phyloP scores from a whole-genome alignment of 192 early-diverging fungal species.

The Spizellomyces sp. region DNA sequence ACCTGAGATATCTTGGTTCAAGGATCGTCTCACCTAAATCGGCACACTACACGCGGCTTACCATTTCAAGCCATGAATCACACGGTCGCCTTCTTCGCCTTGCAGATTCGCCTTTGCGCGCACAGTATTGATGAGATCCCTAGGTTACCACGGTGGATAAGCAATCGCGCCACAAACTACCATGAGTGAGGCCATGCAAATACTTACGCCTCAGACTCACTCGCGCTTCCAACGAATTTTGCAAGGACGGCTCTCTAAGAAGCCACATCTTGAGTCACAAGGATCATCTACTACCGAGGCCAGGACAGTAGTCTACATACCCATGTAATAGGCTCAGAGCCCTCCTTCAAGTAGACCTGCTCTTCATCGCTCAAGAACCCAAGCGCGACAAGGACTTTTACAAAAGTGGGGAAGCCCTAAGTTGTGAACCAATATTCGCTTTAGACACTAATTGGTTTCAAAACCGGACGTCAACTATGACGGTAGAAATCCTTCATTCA shows the following conservation, averaged over 20 bases:
- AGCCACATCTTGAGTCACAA: background rate
- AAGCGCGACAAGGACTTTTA: conserved; percentile 90
- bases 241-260: background rate
- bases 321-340: conserved; percentile 65
- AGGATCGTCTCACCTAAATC: background rate
- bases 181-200: background rate
- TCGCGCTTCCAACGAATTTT: background rate
- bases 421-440: conserved; percentile 41
- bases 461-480: no score
- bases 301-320: background rate
- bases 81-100: conserved; percentile 41
- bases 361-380: conserved; percentile 85
- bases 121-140: conserved; percentile 53
- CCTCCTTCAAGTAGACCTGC: conserved; percentile 55
- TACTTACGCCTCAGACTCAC: no score
- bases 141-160: background rate
- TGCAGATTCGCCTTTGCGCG: conserved; percentile 58
- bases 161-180: background rate
- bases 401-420: conserved; percentile 82
- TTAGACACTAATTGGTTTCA: no score
- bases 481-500: background rate
- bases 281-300: conserved; percentile 10
- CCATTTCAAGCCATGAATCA: conserved; percentile 55
- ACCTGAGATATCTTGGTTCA: background rate
- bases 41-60: background rate